Conservation (phyloP, 345 rosid species). For the Murraya koenigii region DNA sequence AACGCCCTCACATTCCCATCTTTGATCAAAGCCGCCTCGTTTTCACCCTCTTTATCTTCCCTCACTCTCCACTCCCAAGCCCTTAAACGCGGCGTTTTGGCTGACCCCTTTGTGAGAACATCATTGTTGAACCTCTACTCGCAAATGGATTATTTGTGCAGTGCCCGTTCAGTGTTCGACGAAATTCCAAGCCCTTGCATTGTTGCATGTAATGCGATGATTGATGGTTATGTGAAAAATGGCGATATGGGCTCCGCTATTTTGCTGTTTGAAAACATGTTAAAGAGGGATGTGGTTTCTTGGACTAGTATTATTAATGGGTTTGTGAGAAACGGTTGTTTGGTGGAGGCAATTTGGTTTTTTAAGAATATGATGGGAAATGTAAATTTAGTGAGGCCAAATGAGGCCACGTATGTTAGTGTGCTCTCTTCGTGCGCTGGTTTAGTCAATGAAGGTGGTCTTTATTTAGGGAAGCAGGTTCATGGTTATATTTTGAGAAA, state of each 20-base stretch:
- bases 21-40: slow-evolving; percentile 51
- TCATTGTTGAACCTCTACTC: slow-evolving; percentile 49
- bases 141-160: slow-evolving; percentile 19
- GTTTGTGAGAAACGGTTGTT: slow-evolving; percentile 40
- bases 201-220: slow-evolving; percentile 51
- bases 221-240: slow-evolving; percentile 62
- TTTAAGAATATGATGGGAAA: slow-evolving; percentile 48
- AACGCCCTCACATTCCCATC: slow-evolving; percentile 66
- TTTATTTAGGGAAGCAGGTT: slow-evolving; percentile 54
- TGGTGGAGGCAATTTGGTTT: slow-evolving; percentile 35
- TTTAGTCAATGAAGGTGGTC: slow-evolving; percentile 39
- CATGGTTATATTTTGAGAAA: slow-evolving; percentile 52
- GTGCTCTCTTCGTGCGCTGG: slow-evolving; percentile 60
- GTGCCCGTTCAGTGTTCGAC: slow-evolving; percentile 52
- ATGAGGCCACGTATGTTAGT: slow-evolving; percentile 66
- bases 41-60: slow-evolving; percentile 18
- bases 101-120: slow-evolving; percentile 54
- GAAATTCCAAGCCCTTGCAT: slow-evolving; percentile 49
- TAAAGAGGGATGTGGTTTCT: slow-evolving; percentile 52
- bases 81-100: slow-evolving; percentile 42
- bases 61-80: slow-evolving; percentile 54
- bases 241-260: slow-evolving; percentile 55
- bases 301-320: slow-evolving; percentile 78
- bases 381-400: slow-evolving; percentile 35
- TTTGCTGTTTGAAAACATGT: slow-evolving; percentile 46